These are phyloP conservation scores for Phascolomyces articulosus DNA, from an alignment of 371 early-diverging fungal species.

Conservation along the genomic window DNA sequence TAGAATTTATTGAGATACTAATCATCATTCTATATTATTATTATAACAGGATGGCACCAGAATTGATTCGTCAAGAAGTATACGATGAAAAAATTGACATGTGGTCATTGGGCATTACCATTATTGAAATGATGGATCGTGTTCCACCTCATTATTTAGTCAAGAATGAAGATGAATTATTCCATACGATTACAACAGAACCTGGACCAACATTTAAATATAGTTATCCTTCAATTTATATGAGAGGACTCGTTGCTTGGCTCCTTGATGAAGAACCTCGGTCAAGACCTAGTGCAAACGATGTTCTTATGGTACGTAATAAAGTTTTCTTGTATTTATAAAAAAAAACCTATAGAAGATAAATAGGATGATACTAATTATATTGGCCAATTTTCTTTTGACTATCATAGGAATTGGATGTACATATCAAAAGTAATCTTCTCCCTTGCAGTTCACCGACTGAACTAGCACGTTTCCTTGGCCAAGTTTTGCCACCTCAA, in stretches of 20 bases:
- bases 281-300: conserved; percentile 43
- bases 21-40: neutral
- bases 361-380: too few species aligned
- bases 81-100: conserved; percentile 92
- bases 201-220: conserved; percentile 54
- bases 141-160: conserved; percentile 54
- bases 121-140: conserved; percentile 62
- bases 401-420: conserved; percentile 36
- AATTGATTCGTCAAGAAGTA: conserved; percentile 89
- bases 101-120: conserved; percentile 97
- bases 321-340: too few species aligned
- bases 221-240: conserved; percentile 53
- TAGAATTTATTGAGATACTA: neutral
- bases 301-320: conserved; percentile 39
- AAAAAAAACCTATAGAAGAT: too few species aligned
- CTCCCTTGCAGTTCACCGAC: conserved; percentile 38
- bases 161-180: conserved; percentile 50
- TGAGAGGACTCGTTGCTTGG: conserved; percentile 55
- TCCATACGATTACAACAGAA: conserved; percentile 43
- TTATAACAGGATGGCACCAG: conserved; percentile 83
- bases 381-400: too few species aligned
- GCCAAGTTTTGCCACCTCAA: conserved; percentile 19
- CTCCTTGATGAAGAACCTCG: conserved; percentile 43
- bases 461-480: conserved; percentile 35
- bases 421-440: conserved; percentile 35